Evolutionary conservation across 1,284 basidiomycete genomes (phyloP), one percentile per base, ranked within the genome.

Genomic region (Trametes hirsuta): DNA sequence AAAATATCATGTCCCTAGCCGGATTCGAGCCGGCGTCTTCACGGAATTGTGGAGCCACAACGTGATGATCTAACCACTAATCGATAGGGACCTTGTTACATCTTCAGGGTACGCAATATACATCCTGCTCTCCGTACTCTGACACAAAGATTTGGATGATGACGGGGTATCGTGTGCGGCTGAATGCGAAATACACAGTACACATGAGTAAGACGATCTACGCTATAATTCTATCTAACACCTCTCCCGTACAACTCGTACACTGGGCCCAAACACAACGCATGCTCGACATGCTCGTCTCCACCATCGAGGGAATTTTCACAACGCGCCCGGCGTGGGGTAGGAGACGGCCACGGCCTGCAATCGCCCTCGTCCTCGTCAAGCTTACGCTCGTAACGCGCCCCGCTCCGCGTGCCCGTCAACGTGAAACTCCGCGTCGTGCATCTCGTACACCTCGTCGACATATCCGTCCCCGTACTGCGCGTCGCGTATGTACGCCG

Each of bases 21-120:
- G 64, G 64, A 66, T 61, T 66, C 64, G 64, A 66, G 64, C 64
- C 64, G 61, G 64, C 64, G 64, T 66, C 64, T 66, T 66, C 64
- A 66, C 64, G 64, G 64, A 59, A 59, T 66, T 66, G 64, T 63
- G 61, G 40, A 6, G 55, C 64, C 64, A 66, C 64, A 66, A 66
- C 64, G 64, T 66, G 64, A 66, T 66, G 64, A 66, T 66, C 64
- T 66, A 66, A 66, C 64, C 64, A 66, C 64, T 66, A 66, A 66
- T 66, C 64, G 64, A 66, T 66, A 66, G 62, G 64, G 64, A 66
- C 64, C 30, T 61, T 65, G 47, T 30, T 47, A 49, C 37, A 8
- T 3, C 21, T 1, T 1, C 4, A 6, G 10, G 4, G 45, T 48
- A 47, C 6, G 11, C 4, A 6, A 10, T 2, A 11, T 40, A 48